These are phyloP conservation scores for Areca catechu DNA, from an alignment of 176 grass and related monocot species.

Conservation along the genomic window DNA sequence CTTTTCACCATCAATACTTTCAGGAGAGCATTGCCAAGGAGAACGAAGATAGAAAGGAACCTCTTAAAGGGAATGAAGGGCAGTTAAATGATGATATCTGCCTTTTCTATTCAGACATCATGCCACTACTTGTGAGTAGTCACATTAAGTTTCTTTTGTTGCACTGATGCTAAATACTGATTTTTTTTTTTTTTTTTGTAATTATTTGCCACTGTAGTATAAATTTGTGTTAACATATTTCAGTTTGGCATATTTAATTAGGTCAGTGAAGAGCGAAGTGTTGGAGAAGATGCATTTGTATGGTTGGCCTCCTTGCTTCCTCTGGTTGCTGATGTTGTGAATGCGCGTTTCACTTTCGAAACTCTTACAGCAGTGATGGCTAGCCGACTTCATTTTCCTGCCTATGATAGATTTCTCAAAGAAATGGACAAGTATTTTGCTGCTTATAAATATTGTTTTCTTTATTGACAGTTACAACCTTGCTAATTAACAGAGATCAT, in stretches of 20 bases:
- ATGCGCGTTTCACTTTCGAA: slow-evolving; percentile 86
- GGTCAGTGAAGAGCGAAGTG: slow-evolving; percentile 71
- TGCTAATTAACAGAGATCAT: no score
- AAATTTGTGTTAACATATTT: no score
- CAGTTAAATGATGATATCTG: slow-evolving; percentile 62
- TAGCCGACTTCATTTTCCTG: slow-evolving; percentile 75
- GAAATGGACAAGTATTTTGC: slow-evolving; percentile 73
- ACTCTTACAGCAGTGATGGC: slow-evolving; percentile 57
- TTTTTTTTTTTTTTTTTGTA: no score
- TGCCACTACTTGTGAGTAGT: slow-evolving; percentile 79
- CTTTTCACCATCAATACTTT: background rate
- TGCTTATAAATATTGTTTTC: no score
- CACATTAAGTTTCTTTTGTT: background rate
- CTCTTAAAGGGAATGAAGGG: slow-evolving; percentile 40
- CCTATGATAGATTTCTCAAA: slow-evolving; percentile 88
- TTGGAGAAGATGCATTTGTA: slow-evolving; percentile 75
- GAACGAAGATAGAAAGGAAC: slow-evolving; percentile 53
- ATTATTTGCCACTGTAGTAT: no score
- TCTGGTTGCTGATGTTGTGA: slow-evolving; percentile 70
- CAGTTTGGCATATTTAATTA: background rate
- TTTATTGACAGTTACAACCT: no score
- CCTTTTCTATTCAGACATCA: slow-evolving; percentile 90
- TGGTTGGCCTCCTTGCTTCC: slow-evolving; percentile 84
- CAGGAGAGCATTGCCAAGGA: slow-evolving; percentile 79
- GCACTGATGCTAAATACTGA: no score